Conservation (phyloP, 495 filamentous ascomycete species). For the Penicillium pulvis region DNA sequence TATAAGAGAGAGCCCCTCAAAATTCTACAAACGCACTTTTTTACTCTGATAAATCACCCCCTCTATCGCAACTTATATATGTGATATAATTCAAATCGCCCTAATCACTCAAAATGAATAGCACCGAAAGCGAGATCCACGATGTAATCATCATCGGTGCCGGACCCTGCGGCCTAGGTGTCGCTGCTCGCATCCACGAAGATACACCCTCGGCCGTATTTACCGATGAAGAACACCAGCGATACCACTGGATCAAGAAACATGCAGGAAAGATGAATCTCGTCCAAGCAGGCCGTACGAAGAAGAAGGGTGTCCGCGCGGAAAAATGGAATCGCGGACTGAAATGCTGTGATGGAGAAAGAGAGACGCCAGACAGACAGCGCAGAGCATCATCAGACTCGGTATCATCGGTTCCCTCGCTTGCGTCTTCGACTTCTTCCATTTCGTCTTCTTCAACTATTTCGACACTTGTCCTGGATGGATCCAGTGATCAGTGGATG, state of each 20-base stretch:
- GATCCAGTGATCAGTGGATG: slow-evolving; percentile 55
- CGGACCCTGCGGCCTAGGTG: slow-evolving; percentile 63
- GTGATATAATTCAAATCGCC: background rate
- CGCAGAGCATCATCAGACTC: slow-evolving; percentile 28
- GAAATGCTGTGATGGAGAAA: slow-evolving; percentile 16
- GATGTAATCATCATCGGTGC: slow-evolving; percentile 65
- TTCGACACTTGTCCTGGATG: slow-evolving; percentile 54
- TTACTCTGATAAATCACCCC: too few species aligned
- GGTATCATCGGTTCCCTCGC: slow-evolving; percentile 23
- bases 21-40: background rate
- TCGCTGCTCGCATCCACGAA: slow-evolving; percentile 61
- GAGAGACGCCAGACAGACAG: slow-evolving; percentile 1
- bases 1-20: slow-evolving; percentile 5
- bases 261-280: slow-evolving; percentile 51
- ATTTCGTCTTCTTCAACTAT: slow-evolving; percentile 26
- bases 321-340: slow-evolving; percentile 33
- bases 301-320: slow-evolving; percentile 33
- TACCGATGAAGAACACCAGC: slow-evolving; percentile 66
- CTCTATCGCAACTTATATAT: background rate
- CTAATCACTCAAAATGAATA: slow-evolving; percentile 6
- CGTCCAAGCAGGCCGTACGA: slow-evolving; percentile 32
- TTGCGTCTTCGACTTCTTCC: slow-evolving; percentile 22
- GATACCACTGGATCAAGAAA: slow-evolving; percentile 65
- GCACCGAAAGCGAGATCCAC: slow-evolving; percentile 35
- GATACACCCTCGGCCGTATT: slow-evolving; percentile 64